These are phyloP conservation scores for Botryotinia globosa DNA, from an alignment of 2,329 filamentous ascomycete species.

Conservation along the genomic window DNA sequence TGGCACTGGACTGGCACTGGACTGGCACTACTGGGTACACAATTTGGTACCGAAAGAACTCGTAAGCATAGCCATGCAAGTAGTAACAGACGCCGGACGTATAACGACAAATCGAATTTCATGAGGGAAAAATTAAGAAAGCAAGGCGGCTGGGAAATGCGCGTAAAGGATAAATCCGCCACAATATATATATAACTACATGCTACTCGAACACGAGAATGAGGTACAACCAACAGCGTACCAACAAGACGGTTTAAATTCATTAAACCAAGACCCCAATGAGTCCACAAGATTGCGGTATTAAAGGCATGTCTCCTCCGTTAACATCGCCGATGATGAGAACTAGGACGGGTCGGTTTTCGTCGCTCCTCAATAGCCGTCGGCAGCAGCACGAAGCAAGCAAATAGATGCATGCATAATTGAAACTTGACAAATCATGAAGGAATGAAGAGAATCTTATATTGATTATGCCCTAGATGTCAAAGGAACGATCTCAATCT, in stretches of 20 bases:
- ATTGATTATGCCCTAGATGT: background rate
- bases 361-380: background rate
- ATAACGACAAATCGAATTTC: background rate
- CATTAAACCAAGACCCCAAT: background rate
- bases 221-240: background rate
- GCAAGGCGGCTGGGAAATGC: background rate
- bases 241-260: background rate
- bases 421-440: slow-evolving; percentile 9
- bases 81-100: background rate
- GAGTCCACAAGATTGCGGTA: background rate
- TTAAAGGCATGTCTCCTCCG: background rate
- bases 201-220: slow-evolving; percentile 4
- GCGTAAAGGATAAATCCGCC: slow-evolving; percentile 1
- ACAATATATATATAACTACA: slow-evolving; percentile 11
- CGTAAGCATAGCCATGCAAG: slow-evolving; percentile 3
- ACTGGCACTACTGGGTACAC: background rate
- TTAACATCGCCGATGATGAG: background rate
- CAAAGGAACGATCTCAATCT: background rate
- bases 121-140: background rate
- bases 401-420: background rate
- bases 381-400: background rate
- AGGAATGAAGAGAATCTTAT: background rate
- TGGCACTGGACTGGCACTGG: background rate
- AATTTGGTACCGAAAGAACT: background rate
- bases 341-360: background rate